Conservation (phyloP, 176 grass and related monocot genomes). For the Olyra latifolia region DNA sequence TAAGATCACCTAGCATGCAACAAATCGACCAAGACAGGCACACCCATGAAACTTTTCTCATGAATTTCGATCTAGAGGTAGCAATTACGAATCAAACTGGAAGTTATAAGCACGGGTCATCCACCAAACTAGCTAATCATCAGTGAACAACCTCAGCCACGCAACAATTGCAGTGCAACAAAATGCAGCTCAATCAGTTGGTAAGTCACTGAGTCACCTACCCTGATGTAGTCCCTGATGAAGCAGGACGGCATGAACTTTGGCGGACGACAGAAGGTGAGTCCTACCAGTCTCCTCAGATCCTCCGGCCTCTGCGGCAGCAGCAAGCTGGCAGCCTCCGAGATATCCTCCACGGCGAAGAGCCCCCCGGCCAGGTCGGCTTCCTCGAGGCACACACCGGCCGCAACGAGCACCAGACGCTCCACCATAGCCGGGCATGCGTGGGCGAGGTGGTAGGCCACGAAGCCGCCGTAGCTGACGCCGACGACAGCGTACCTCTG, state of each 20-base stretch:
- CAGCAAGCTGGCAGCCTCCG: slow-evolving; percentile 64
- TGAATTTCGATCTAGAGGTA: neutral
- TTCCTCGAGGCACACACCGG: slow-evolving; percentile 84
- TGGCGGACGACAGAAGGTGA: slow-evolving; percentile 73
- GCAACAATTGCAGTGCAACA: neutral
- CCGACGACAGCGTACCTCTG: slow-evolving; percentile 62
- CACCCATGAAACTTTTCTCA: neutral
- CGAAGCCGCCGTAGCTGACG: slow-evolving; percentile 86
- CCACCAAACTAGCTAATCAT: neutral
- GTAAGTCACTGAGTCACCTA: slow-evolving; percentile 15
- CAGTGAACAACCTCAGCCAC: slow-evolving; percentile 11
- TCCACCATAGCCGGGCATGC: slow-evolving; percentile 60
- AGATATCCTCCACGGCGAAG: slow-evolving; percentile 65
- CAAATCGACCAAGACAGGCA: neutral
- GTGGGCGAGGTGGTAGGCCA: slow-evolving; percentile 73
- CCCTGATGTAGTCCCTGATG: slow-evolving; percentile 71
- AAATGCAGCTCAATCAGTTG: slow-evolving; percentile 33
- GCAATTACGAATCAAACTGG: neutral
- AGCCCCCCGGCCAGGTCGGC: slow-evolving; percentile 61
- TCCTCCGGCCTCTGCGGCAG: slow-evolving; percentile 84
- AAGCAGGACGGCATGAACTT: slow-evolving; percentile 80
- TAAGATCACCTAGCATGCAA: neutral
- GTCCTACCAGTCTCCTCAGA: slow-evolving; percentile 57
- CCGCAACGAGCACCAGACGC: slow-evolving; percentile 56
- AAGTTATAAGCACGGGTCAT: neutral